A percentile compares a stretch with the other conserved stretches of the same genome.
Conservation (phyloP, 495 filamentous ascomycete genomes). For the Bathelium albidoporum region DNA sequence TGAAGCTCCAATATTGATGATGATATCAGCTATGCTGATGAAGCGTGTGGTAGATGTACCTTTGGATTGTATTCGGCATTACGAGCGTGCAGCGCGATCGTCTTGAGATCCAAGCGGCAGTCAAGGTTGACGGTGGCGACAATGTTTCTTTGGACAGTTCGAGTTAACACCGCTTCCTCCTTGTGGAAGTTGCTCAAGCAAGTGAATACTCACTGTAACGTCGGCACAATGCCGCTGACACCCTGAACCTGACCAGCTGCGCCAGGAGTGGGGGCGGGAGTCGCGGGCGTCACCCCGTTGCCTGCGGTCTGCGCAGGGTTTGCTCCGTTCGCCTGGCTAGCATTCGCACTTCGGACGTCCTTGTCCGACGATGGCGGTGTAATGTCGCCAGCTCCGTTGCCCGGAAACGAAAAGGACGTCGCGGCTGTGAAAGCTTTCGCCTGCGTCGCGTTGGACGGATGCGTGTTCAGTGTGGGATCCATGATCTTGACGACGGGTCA, state of each 20-base stretch:
- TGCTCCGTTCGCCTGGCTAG: constrained; percentile 47
- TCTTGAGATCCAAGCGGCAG: constrained; percentile 97
- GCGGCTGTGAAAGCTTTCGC: constrained; percentile 13
- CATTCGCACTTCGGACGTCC: constrained; percentile 46
- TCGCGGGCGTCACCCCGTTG: constrained; percentile 88
- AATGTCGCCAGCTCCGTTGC: constrained; percentile 67
- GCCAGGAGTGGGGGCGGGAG: constrained; percentile 87
- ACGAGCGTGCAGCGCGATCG: constrained; percentile 93
- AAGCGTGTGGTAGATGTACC: constrained; percentile 45
- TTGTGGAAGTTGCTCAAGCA: constrained; percentile 23
- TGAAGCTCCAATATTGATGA: constrained; percentile 1
- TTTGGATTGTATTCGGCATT: constrained; percentile 98
- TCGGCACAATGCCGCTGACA: constrained; percentile 89
- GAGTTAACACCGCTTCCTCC: constrained; percentile 44
- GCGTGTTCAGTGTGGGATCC: constrained; percentile 3
- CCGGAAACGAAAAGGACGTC: constrained; percentile 81
- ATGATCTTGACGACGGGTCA: constrained; percentile 1
- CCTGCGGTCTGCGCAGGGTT: constrained; percentile 34
- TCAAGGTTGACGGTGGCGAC: constrained; percentile 98
- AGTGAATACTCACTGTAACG: constrained; percentile 83
- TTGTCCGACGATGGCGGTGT: constrained; percentile 64
- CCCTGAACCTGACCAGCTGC: constrained; percentile 46
- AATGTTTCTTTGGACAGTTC: constrained; percentile 79
- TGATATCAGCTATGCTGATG: background rate
- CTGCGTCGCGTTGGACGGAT: constrained; percentile 5